Evolutionary conservation across 768 basidiomycete species (phyloP).

Genomic region (Boletellus emodensis): DNA sequence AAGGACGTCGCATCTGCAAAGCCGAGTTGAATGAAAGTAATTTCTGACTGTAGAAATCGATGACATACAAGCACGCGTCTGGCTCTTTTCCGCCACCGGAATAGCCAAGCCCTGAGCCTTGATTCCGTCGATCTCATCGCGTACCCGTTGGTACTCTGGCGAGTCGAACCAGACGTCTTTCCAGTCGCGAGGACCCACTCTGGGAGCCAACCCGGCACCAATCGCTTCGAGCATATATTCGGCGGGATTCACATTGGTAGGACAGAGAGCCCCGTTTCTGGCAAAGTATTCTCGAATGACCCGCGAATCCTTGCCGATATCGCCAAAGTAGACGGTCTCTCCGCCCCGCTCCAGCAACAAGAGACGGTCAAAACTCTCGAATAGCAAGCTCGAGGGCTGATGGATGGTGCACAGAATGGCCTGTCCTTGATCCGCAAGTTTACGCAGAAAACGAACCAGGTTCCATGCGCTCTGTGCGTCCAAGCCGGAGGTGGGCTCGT

Average conservation of each 20-base stretch:
- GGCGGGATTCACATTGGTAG: slow-evolving; percentile 72
- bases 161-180: slow-evolving; percentile 80
- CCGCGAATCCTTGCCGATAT: slow-evolving; percentile 71
- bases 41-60: not conserved
- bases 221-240: slow-evolving; percentile 85
- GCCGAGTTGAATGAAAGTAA: not conserved
- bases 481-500: slow-evolving; percentile 53
- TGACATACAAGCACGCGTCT: slow-evolving; percentile 46
- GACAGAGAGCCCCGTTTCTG: slow-evolving; percentile 65
- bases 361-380: slow-evolving; percentile 79
- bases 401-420: slow-evolving; percentile 91
- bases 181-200: slow-evolving; percentile 81
- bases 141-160: slow-evolving; percentile 46
- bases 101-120: slow-evolving; percentile 44
- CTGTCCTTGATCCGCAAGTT: slow-evolving; percentile 81
- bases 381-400: slow-evolving; percentile 81
- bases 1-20: slow-evolving; percentile 68
- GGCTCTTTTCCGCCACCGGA: slow-evolving; percentile 37
- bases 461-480: slow-evolving; percentile 75
- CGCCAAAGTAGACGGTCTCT: slow-evolving; percentile 91
- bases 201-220: slow-evolving; percentile 72
- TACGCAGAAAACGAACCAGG: slow-evolving; percentile 74
- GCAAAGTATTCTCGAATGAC: slow-evolving; percentile 75
- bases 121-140: slow-evolving; percentile 43
- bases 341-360: slow-evolving; percentile 73